phyloP scores from a whole-genome alignment of 2,329 filamentous ascomycete genomes.

The Periconia sp. region DNA sequence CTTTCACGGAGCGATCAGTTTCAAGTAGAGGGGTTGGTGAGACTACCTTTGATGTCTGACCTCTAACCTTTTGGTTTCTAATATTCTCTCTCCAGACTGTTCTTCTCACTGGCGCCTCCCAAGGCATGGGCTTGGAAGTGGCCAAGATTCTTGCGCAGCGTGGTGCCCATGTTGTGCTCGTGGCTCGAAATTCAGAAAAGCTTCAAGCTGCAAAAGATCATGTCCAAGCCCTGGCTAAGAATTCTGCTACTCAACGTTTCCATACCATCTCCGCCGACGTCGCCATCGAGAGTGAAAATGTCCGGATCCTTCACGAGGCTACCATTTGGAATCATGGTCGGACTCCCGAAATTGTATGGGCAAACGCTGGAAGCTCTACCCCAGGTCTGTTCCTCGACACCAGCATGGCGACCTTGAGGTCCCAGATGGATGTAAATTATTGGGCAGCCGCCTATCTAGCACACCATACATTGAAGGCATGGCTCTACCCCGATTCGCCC shows the following conservation, averaged over 20 bases:
- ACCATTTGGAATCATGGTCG: slow-evolving; percentile 75
- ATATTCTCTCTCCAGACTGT: slow-evolving; percentile 63
- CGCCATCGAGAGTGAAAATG: slow-evolving; percentile 68
- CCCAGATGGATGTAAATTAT: slow-evolving; percentile 92
- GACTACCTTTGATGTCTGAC: slow-evolving; percentile 10
- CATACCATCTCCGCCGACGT: slow-evolving; percentile 83
- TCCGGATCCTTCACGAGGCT: slow-evolving; percentile 69
- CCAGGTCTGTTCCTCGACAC: slow-evolving; percentile 80
- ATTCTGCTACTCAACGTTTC: slow-evolving; percentile 72
- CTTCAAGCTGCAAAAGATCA: slow-evolving; percentile 70
- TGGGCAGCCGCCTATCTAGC: slow-evolving; percentile 85
- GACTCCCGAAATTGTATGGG: slow-evolving; percentile 86
- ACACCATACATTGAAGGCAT: slow-evolving; percentile 73
- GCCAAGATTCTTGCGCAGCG: slow-evolving; percentile 75
- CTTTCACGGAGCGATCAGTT: slow-evolving; percentile 73
- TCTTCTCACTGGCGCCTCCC: slow-evolving; percentile 86
- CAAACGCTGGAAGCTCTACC: slow-evolving; percentile 73
- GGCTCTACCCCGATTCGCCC: slow-evolving; percentile 58
- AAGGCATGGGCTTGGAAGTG: slow-evolving; percentile 83
- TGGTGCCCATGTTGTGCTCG: slow-evolving; percentile 83
- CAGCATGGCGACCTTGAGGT: slow-evolving; percentile 64
- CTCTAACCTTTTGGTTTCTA: neutral
- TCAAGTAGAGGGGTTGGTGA: slow-evolving; percentile 80
- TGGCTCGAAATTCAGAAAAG: slow-evolving; percentile 75
- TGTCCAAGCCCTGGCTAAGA: slow-evolving; percentile 68